Conservation (phyloP, 441 rosid species). For the Viola pubescens region DNA sequence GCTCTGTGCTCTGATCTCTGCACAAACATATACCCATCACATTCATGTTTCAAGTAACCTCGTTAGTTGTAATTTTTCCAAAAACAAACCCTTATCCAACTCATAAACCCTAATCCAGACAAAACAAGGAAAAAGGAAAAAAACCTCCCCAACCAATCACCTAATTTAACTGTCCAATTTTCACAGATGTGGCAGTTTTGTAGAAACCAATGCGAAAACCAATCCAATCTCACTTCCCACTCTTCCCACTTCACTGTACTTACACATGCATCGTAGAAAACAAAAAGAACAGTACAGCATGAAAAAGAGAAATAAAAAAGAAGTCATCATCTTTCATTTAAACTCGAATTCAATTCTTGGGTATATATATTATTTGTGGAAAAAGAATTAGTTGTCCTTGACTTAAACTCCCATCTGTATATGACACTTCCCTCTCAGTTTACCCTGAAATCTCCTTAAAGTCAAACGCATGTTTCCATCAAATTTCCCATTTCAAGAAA, state of each 20-base stretch:
- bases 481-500: conserved; percentile 9
- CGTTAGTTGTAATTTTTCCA: conserved; percentile 11
- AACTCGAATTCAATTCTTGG: conserved; percentile 14
- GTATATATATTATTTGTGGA: conserved; percentile 2
- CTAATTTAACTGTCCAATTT: conserved; percentile 15
- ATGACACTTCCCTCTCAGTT: conserved; percentile 8
- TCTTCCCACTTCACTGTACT: neutral
- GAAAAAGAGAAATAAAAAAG: conserved; percentile 5
- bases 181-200: conserved; percentile 26
- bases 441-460: conserved; percentile 22
- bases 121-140: conserved; percentile 1
- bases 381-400: conserved; percentile 19
- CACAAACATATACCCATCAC: conserved; percentile 10
- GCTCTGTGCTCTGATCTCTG: neutral
- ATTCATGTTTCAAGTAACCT: conserved; percentile 6
- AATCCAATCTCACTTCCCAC: conserved; percentile 31
- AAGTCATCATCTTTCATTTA: conserved; percentile 10
- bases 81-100: conserved; percentile 22
- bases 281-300: conserved; percentile 1
- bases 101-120: conserved; percentile 30
- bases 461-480: conserved; percentile 14
- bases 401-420: conserved; percentile 20
- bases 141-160: conserved; percentile 21
- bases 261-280: conserved; percentile 20
- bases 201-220: conserved; percentile 24